These are phyloP conservation scores for Fusarium verrucosum DNA, from an alignment of 2,329 filamentous ascomycete species.

Conservation along the genomic window DNA sequence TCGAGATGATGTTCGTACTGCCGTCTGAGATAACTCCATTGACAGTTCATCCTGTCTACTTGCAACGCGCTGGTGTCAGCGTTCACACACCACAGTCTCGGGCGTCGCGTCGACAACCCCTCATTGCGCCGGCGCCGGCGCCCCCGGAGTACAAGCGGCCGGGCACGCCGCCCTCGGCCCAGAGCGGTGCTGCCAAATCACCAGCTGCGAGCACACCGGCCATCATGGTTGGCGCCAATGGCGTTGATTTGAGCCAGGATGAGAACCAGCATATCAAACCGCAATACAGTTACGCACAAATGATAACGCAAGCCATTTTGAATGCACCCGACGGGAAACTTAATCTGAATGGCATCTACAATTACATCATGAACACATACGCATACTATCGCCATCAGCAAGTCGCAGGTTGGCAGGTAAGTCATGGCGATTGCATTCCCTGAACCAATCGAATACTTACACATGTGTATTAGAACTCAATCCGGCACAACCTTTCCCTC, in stretches of 20 bases:
- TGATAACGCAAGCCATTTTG: slow-evolving; percentile 96
- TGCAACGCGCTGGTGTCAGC: slow-evolving; percentile 71
- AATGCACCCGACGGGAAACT: slow-evolving; percentile 87
- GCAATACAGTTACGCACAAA: slow-evolving; percentile 93
- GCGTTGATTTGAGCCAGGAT: slow-evolving; percentile 82
- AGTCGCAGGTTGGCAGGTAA: slow-evolving; percentile 86
- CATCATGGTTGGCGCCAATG: slow-evolving; percentile 54
- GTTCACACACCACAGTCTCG: slow-evolving; percentile 44
- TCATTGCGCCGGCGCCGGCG: slow-evolving; percentile 67
- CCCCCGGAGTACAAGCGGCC: slow-evolving; percentile 69
- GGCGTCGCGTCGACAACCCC: slow-evolving; percentile 53
- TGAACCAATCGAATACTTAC: slow-evolving; percentile 28
- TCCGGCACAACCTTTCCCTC: slow-evolving; percentile 93
- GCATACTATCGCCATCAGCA: slow-evolving; percentile 88
- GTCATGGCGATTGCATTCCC: slow-evolving; percentile 41
- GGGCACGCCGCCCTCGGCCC: slow-evolving; percentile 66
- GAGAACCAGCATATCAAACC: slow-evolving; percentile 92
- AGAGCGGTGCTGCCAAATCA: slow-evolving; percentile 46
- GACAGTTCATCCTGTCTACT: slow-evolving; percentile 73
- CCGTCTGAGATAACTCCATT: slow-evolving; percentile 75
- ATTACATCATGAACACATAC: slow-evolving; percentile 89
- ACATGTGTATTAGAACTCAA: slow-evolving; percentile 80
- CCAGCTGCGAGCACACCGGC: slow-evolving; percentile 50
- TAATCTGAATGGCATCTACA: slow-evolving; percentile 92
- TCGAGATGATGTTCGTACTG: slow-evolving; percentile 99